Base-by-base conservation (phyloP, 1,139 yeast genomes). In the Protomyces pachydermus region DNA sequence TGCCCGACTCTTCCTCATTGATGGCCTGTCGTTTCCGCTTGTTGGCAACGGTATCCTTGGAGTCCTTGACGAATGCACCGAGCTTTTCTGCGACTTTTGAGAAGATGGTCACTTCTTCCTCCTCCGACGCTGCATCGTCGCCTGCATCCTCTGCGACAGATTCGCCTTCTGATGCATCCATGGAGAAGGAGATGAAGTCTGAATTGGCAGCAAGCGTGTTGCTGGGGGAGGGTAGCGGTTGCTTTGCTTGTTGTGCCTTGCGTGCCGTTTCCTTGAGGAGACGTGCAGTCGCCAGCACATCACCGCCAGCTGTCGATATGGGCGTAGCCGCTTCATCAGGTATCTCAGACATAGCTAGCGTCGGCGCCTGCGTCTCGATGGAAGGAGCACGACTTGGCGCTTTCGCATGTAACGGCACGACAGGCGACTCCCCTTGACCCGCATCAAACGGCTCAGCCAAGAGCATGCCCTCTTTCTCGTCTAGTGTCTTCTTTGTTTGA, bases 141-240 rank as follows among this genome's bases (percentile, higher is more conserved):
- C 23, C 25, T 38, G 42, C 42, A 9, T 38, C 42, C 3, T 16
- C 42, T 5, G 42, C 42, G 42, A 16, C 42, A 1, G 42, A 14
- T 14, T 38, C 42, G 6, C 42, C 16, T 16, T 74, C 77, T 20
- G 81, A 78, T 10, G 53, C 62, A 45, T 58, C 62, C 68, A 82
- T 80, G 14, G 84, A 87, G 72, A 85, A 81, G 2, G 83, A 84
- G 38, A 85, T 85, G 71, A 82, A 85, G 68, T 85, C 88, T 48
- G 76, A 80, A 14, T 55, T 55, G 10, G 42, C 53, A 18, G 62
- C 54, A 25, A 58, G 48, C 8, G 34, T 55, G 52, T 58, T 58
- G 28, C 12, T 20, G 5, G 42, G 4, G 1, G 42, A 6, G 8
- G 6, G 28, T 5, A 20, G 4, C 48, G 18, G 9, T 1, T 4